A percentile compares a stretch with the other conserved stretches of the same genome.
These are phyloP conservation scores for Crithidia fasciculata DNA, from an alignment of 208 protist species.

Conservation along the genomic window DNA sequence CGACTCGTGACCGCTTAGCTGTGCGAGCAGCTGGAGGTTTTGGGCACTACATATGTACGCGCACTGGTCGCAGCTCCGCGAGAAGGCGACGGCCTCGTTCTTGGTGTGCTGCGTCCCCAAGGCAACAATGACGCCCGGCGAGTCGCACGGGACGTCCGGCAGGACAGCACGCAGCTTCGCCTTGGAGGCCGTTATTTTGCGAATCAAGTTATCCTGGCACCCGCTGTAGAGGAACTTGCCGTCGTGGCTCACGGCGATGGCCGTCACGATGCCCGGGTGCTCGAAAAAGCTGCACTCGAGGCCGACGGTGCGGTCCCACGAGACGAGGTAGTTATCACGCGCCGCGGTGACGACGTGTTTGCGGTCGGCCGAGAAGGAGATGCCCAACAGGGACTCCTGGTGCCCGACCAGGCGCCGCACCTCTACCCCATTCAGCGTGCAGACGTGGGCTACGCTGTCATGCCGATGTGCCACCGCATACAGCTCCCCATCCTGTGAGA, in stretches of 20 bases:
- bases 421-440: conserved; percentile 41
- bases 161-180: conserved; percentile 35
- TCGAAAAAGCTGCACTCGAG: conserved; percentile 55
- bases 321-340: conserved; percentile 48
- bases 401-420: conserved; percentile 55
- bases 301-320: conserved; percentile 63
- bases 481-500: conserved; percentile 39
- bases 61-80: conserved; percentile 49
- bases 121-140: conserved; percentile 50
- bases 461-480: conserved; percentile 64
- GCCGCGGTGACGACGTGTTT: conserved; percentile 66
- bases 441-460: conserved; percentile 63
- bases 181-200: conserved; percentile 47
- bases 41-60: conserved; percentile 48
- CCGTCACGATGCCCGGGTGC: conserved; percentile 68
- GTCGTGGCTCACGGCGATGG: conserved; percentile 54
- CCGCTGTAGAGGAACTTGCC: conserved; percentile 62
- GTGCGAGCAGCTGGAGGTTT: conserved; percentile 27
- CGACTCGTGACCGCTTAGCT: conserved; percentile 51
- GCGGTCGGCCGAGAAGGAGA: conserved; percentile 59
- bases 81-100: conserved; percentile 50
- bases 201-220: conserved; percentile 65
- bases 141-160: conserved; percentile 21
- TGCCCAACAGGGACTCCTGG: conserved; percentile 50
- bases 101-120: conserved; percentile 55